Percentiles rank a stretch among this genome's conserved stretches.
phyloP scores from a whole-genome alignment of 2,329 filamentous ascomycete species.

The Phyllosticta paracitricarpa region DNA sequence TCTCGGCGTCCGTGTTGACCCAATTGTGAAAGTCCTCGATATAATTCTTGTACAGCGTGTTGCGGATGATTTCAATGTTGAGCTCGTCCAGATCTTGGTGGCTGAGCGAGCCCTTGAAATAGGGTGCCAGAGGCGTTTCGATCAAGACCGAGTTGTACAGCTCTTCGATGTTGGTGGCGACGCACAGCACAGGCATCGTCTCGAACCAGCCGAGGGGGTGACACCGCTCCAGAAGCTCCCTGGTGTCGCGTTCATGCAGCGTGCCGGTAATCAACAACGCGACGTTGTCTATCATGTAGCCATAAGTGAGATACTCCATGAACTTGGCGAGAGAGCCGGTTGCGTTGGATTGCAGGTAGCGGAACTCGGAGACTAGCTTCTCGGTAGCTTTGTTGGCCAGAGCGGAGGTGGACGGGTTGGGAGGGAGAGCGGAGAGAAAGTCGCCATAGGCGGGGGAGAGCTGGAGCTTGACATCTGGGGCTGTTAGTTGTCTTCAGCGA shows the following conservation, averaged over 20 bases:
- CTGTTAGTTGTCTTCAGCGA: background rate
- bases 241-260: slow-evolving; percentile 91
- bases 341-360: slow-evolving; percentile 89
- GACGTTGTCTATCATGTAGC: slow-evolving; percentile 99
- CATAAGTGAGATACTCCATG: slow-evolving; percentile 96
- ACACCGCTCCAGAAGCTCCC: slow-evolving; percentile 88
- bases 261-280: slow-evolving; percentile 96
- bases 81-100: slow-evolving; percentile 96
- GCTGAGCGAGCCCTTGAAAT: slow-evolving; percentile 94
- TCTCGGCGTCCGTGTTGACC: slow-evolving; percentile 79
- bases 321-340: slow-evolving; percentile 87
- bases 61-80: slow-evolving; percentile 98
- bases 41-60: slow-evolving; percentile 99
- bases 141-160: slow-evolving; percentile 97
- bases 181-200: slow-evolving; percentile 95
- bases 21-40: slow-evolving; percentile 95
- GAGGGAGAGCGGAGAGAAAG: slow-evolving; percentile 85
- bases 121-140: slow-evolving; percentile 88
- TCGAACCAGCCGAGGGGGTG: slow-evolving; percentile 98
- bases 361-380: slow-evolving; percentile 95
- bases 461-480: slow-evolving; percentile 87
- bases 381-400: slow-evolving; percentile 94
- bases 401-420: slow-evolving; percentile 91
- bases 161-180: slow-evolving; percentile 97
- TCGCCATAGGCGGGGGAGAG: slow-evolving; percentile 95